Base-by-base conservation (phyloP, 2,329 filamentous ascomycete genomes). In the Chaetoscypha palmicola region DNA sequence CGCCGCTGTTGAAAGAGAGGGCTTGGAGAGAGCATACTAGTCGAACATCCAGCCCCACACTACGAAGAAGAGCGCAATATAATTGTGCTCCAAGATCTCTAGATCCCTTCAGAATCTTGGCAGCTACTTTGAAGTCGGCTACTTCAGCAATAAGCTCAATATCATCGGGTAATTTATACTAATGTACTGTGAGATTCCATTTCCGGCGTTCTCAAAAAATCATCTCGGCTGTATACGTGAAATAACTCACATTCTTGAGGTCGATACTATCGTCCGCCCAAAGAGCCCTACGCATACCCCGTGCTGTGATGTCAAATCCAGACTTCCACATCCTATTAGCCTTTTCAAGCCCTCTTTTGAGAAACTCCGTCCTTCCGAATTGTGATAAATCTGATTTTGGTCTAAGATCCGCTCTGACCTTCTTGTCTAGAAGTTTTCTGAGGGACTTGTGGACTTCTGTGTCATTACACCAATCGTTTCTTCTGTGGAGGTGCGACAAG, bases 381-480 rank as follows among this genome's bases (percentile, higher is more conserved):
- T 94, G 87, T 1, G 82, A 74, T 38, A 86, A 67, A 14, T 75
- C 71, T 5, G 75, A 66, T 11, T 79, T 72, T 0, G 88, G 87
- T 38, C 82, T 83, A 5, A 97, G 69, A 41, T 81, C 81, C 0
- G 70, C 70, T 21, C 83, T 63, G 22, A 76, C 79, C 56, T 84
- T 84, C 23, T 78, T 74, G 1, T 77, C 72, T 4, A 95, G 62
- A 28, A 90, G 70, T 31, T 73, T 67, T 42, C 75, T 79, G 31
- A 94, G 65, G n/a, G 65, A 66, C 31, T 69, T 73, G 59, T 94
- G 87, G 7, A 86, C 76, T 45, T 73, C 66, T 11, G 68, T 56
- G 59, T 91, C 83, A 57, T 94, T 94, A 66, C 90, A 96, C 88
- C 91, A 96, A 43, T 76, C 70, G 59, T 97, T 98, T 43, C 90